Evolutionary conservation across 169 alveolate genomes (phyloP), one percentile per base, ranked within the genome.

Genomic region (Cryptosporidium ubiquitum): DNA sequence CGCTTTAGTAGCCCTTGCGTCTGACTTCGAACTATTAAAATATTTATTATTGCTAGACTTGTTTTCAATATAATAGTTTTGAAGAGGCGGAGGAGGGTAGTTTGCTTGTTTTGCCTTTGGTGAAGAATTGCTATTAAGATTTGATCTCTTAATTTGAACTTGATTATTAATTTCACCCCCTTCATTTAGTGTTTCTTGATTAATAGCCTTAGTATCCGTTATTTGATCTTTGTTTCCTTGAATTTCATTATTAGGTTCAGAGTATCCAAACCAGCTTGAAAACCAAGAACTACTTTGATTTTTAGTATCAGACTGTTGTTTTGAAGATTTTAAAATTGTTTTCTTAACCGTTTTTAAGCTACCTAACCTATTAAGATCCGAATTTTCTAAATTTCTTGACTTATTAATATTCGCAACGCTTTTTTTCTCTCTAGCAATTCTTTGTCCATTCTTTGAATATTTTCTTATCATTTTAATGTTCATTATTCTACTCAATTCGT

Each of bases 1-100:
- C n/a, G 85, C 85, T 55, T 73, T 73, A 29, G 85, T 73, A 12
- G 85, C 85, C 29, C 68, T 73, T 33, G 85, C 85, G 26, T 73
- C 85, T 0, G 85, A 73, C 61, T 55, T 23, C n/a, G 58, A 6
- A 57, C 37, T 33, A 70, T 39, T 70, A 1, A 20, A 55, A 39
- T 31, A 20, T 12, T 18, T 31, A 3, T 16, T 35, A 33, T 10
- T 64, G 16, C n/a, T 57, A 18, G 18, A 31, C 55, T 73, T 42
- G 33, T 55, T 16, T 10, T 29, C 68, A 55, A 4, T 44, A 2
- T 73, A 31, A n/a, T 39, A 7, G n/a, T 39, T 42, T 42, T 39
- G 84, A 33, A 37, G 29, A 26, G 84, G 84, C 7, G 84, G 84
- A 39, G 61, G 84, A 16, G 84, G 84, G 14, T 18, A 26, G 64